Conservation (phyloP, 345 rosid genomes). For the Bruguiera parviflora region DNA sequence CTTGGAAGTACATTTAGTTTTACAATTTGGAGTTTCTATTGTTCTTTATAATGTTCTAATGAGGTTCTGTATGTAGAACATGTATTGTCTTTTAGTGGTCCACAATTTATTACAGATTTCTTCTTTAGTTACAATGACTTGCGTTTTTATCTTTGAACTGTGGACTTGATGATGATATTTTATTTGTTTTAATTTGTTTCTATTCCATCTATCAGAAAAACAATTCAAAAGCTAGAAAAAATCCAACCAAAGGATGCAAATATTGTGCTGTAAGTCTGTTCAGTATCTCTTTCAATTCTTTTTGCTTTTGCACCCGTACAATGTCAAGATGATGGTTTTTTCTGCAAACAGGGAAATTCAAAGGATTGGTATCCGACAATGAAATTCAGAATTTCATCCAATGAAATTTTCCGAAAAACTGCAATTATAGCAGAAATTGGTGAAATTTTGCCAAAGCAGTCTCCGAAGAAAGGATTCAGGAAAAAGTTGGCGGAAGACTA, state of each 20-base stretch:
- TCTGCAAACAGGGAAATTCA: constrained; percentile 34
- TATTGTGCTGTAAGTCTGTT: constrained; percentile 69
- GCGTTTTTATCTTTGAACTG: not conserved
- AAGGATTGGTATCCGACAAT: constrained; percentile 60
- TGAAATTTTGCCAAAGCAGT: constrained; percentile 31
- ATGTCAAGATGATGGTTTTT: constrained; percentile 14
- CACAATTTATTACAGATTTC: not conserved
- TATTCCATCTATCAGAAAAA: constrained; percentile 39
- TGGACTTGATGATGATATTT: not conserved
- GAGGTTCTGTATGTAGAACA: not conserved
- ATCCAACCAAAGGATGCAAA: constrained; percentile 50
- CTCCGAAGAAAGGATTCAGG: constrained; percentile 29
- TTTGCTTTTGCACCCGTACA: constrained; percentile 1
- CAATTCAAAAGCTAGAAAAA: constrained; percentile 25
- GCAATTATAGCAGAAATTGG: constrained; percentile 58
- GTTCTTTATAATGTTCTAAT: too few species aligned
- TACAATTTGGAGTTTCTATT: not conserved
- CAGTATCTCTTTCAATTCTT: constrained; percentile 4
- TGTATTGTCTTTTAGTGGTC: not conserved
- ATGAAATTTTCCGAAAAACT: constrained; percentile 53
- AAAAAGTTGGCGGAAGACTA: constrained; percentile 60
- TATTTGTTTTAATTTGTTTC: constrained; percentile 16
- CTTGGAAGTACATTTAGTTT: not conserved
- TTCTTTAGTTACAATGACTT: not conserved
- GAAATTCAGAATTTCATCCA: constrained; percentile 65